phyloP scores from a whole-genome alignment of 2,329 filamentous ascomycete genomes.

The Fusarium xylarioides region DNA sequence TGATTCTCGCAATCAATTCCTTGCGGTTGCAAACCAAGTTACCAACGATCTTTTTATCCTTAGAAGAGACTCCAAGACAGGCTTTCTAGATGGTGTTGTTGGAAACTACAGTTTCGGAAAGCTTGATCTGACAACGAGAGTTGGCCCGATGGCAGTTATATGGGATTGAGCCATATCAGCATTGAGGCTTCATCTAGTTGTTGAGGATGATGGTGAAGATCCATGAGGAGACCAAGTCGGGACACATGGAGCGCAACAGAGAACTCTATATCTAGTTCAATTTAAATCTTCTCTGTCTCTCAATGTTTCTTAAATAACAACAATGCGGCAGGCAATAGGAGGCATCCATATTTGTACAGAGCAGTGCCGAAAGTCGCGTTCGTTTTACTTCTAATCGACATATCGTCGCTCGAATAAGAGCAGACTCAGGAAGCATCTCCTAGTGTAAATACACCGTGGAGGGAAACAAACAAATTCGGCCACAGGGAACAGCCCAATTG shows the following conservation, averaged over 20 bases:
- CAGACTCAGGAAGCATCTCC: no score
- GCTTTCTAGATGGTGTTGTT: neutral
- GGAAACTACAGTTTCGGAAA: neutral
- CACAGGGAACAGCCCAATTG: no score
- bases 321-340: no score
- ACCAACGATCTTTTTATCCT: neutral
- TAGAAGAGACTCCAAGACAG: neutral
- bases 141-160: neutral
- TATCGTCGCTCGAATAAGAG: no score
- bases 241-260: neutral
- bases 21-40: neutral
- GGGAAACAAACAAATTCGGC: accelerated
- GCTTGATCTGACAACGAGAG: neutral
- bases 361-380: no score
- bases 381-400: no score
- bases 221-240: neutral
- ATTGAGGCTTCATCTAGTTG: neutral
- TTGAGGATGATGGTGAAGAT: neutral
- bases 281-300: accelerated
- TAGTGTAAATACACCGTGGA: no score
- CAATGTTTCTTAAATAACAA: no score
- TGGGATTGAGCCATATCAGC: neutral
- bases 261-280: neutral
- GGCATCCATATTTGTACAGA: no score
- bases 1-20: neutral